Percentiles rank a stretch among this genome's conserved stretches.
Conservation (phyloP, 805 yeast species). For the Starmerella davenportii region DNA sequence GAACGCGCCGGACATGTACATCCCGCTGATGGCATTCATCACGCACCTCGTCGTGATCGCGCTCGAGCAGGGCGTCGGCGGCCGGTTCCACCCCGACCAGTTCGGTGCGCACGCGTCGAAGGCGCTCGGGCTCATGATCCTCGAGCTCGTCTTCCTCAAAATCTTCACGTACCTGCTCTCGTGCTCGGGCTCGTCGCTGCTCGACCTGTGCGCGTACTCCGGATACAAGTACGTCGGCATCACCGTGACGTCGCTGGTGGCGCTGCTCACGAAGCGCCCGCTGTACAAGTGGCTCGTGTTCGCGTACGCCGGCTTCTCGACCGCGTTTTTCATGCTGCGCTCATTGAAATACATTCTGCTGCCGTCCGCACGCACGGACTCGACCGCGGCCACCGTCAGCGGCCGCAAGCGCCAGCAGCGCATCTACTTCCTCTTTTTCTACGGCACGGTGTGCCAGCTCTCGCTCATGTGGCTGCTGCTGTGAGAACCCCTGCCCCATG, state of each 20-base stretch:
- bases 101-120: conserved; percentile 76
- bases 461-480: conserved; percentile 55
- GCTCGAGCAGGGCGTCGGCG: conserved; percentile 64
- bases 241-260: conserved; percentile 22
- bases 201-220: conserved; percentile 75
- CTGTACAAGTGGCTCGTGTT: conserved; percentile 35
- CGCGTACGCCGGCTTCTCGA: conserved; percentile 34
- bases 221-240: conserved; percentile 85
- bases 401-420: conserved; percentile 53
- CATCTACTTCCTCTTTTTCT: conserved; percentile 70
- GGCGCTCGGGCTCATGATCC: conserved; percentile 60
- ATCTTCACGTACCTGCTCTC: conserved; percentile 67
- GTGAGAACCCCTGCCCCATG: neutral
- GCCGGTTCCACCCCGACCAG: conserved; percentile 82
- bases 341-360: conserved; percentile 51
- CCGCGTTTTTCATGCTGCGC: conserved; percentile 32
- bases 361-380: conserved; percentile 36
- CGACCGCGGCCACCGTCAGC: conserved; percentile 34
- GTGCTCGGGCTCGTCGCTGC: conserved; percentile 42
- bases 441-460: conserved; percentile 68
- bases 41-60: conserved; percentile 79
- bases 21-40: conserved; percentile 82
- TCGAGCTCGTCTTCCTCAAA: conserved; percentile 61
- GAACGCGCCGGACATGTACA: conserved; percentile 91
- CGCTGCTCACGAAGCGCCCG: conserved; percentile 20